phyloP scores from a whole-genome alignment of 2,329 filamentous ascomycete species.

The Neofusicoccum cordaticola region DNA sequence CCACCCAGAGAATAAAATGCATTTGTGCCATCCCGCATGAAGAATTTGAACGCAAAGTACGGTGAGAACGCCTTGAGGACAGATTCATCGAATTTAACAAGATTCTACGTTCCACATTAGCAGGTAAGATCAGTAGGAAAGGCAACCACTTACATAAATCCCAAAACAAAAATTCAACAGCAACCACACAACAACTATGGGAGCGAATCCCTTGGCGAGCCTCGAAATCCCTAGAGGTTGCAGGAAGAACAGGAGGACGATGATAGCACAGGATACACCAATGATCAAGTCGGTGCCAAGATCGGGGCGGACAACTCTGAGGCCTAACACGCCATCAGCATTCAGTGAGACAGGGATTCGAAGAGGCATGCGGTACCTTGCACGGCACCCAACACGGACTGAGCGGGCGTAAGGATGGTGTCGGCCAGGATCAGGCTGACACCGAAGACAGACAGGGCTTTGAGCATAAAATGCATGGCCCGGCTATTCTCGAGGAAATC shows the following conservation, averaged over 20 bases:
- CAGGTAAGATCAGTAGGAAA: not conserved
- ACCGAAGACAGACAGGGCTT: conserved; percentile 62
- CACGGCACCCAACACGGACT: conserved; percentile 67
- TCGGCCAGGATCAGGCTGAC: conserved; percentile 67
- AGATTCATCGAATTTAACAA: conserved; percentile 44
- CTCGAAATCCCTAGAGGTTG: conserved; percentile 65
- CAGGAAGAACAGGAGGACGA: conserved; percentile 61
- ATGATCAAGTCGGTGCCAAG: conserved; percentile 58
- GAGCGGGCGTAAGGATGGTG: conserved; percentile 66
- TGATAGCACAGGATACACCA: conserved; percentile 62
- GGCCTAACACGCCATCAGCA: conserved; percentile 22
- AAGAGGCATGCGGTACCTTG: conserved; percentile 48
- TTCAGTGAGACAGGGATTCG: not conserved
- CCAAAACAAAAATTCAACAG: conserved; percentile 61
- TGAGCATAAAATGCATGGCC: conserved; percentile 53
- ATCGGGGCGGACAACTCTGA: conserved; percentile 56
- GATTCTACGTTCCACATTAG: conserved; percentile 30
- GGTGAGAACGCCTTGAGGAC: conserved; percentile 54
- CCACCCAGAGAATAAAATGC: conserved; percentile 69
- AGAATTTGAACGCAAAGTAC: conserved; percentile 60
- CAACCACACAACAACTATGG: conserved; percentile 66
- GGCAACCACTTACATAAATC: conserved; percentile 49
- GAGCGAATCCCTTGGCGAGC: conserved; percentile 61
- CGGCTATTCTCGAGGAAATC: conserved; percentile 57
- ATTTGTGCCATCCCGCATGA: conserved; percentile 56